These are phyloP conservation scores for Fonsecaea erecta DNA, from an alignment of 2,329 filamentous ascomycete species.

Conservation along the genomic window DNA sequence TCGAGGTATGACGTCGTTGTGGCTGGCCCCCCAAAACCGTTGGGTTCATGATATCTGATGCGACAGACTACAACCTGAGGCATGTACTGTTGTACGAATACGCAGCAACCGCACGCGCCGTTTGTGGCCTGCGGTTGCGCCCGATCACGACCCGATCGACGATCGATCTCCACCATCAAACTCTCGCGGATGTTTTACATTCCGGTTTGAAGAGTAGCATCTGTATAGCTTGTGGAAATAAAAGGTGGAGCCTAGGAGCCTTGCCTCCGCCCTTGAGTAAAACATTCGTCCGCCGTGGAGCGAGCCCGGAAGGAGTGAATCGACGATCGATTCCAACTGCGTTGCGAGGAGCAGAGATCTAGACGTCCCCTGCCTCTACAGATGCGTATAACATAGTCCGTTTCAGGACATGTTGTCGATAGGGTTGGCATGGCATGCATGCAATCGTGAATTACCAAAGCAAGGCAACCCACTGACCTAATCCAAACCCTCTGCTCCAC, in stretches of 20 bases:
- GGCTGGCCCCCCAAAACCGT: not conserved
- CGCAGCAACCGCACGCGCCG: not conserved
- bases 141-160: not conserved
- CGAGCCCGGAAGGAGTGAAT: not conserved
- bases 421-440: not conserved
- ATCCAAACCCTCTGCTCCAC: not conserved
- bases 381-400: not conserved
- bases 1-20: not conserved
- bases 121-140: not conserved
- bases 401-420: not conserved
- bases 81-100: not conserved
- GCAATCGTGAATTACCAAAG: not conserved
- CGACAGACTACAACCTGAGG: too few species aligned
- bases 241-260: not conserved
- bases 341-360: not conserved
- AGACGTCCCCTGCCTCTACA: not conserved
- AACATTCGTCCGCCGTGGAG: not conserved
- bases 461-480: constrained; percentile 2
- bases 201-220: not conserved
- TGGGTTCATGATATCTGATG: not conserved
- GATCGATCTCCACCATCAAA: not conserved
- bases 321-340: not conserved
- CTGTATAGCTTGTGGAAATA: not conserved
- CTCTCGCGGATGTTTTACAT: not conserved
- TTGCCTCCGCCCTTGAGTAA: not conserved